phyloP scores from a whole-genome alignment of 2,329 filamentous ascomycete species.

The Fusarium poae region DNA sequence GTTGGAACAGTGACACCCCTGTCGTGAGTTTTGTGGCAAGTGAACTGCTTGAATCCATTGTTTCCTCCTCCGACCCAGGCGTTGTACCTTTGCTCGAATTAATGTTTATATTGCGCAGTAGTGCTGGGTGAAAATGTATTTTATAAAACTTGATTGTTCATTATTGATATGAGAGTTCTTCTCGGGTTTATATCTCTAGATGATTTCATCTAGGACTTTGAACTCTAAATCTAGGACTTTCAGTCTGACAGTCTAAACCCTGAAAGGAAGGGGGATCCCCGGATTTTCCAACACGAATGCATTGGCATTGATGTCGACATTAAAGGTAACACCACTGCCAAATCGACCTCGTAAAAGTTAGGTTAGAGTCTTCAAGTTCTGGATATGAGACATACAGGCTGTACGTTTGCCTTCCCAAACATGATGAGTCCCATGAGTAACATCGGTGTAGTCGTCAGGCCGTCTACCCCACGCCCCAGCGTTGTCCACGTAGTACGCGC shows the following conservation, averaged over 20 bases:
- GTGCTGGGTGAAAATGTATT: too few relatives aligned
- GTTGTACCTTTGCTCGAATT: not conserved
- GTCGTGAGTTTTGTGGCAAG: not conserved
- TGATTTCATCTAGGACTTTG: too few relatives aligned
- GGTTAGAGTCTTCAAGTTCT: too few relatives aligned
- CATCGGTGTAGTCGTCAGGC: not conserved
- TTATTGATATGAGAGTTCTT: too few relatives aligned
- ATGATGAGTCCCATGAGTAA: not conserved
- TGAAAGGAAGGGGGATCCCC: too few relatives aligned
- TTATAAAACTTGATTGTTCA: too few relatives aligned
- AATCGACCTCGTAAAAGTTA: too few relatives aligned
- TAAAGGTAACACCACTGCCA: not conserved
- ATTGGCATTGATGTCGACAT: not conserved
- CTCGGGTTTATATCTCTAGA: too few relatives aligned
- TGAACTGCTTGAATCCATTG: not conserved
- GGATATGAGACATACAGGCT: not conserved
- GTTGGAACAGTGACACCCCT: not conserved
- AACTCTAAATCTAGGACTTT: too few relatives aligned
- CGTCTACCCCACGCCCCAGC: not conserved
- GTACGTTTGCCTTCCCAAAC: constrained; percentile 4
- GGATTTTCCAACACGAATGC: too few relatives aligned
- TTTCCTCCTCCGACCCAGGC: not conserved
- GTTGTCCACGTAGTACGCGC: not conserved
- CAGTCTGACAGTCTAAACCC: too few relatives aligned
- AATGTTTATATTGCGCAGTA: too few relatives aligned